A percentile compares a stretch with the other conserved stretches of the same genome.
These are phyloP conservation scores for Colletotrichum limetticola DNA, from an alignment of 2,329 filamentous ascomycete genomes.

Conservation along the genomic window DNA sequence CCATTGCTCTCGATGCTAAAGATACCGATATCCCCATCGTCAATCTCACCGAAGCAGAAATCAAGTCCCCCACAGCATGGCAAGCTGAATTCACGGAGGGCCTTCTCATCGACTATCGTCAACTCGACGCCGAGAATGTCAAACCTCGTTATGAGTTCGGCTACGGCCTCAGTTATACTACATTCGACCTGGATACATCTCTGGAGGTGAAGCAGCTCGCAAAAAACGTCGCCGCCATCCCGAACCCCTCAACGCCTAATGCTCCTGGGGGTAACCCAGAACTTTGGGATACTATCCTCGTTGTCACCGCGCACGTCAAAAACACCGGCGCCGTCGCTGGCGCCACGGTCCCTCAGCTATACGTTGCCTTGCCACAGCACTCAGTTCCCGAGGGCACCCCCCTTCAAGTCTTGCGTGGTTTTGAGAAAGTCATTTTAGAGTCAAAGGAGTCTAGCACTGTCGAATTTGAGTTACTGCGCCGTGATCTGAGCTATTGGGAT, in stretches of 20 bases:
- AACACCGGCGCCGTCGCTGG: constrained; percentile 72
- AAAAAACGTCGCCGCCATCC: constrained; percentile 46
- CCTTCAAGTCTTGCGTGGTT: constrained; percentile 69
- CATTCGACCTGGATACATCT: constrained; percentile 63
- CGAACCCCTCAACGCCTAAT: constrained; percentile 50
- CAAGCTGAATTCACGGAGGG: constrained; percentile 63
- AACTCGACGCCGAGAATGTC: constrained; percentile 60
- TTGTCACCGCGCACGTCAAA: constrained; percentile 68
- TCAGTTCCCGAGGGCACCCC: constrained; percentile 50
- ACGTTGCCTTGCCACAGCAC: constrained; percentile 52
- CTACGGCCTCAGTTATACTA: constrained; percentile 75
- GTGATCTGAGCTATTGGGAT: constrained; percentile 76
- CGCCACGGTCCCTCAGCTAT: constrained; percentile 75
- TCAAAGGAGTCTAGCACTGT: constrained; percentile 59
- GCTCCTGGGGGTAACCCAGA: constrained; percentile 56
- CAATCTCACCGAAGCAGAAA: constrained; percentile 67
- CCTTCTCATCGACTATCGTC: constrained; percentile 65
- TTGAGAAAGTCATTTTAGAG: constrained; percentile 68
- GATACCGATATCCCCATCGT: constrained; percentile 56
- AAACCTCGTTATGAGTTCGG: constrained; percentile 69
- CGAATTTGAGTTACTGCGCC: constrained; percentile 64
- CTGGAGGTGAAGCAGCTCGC: constrained; percentile 49
- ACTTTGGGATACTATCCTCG: constrained; percentile 57
- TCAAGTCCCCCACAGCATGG: constrained; percentile 65
- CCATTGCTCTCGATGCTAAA: constrained; percentile 56